Evolutionary conservation across 1,139 yeast genomes (phyloP).

Genomic region (Yueomyces sp.): DNA sequence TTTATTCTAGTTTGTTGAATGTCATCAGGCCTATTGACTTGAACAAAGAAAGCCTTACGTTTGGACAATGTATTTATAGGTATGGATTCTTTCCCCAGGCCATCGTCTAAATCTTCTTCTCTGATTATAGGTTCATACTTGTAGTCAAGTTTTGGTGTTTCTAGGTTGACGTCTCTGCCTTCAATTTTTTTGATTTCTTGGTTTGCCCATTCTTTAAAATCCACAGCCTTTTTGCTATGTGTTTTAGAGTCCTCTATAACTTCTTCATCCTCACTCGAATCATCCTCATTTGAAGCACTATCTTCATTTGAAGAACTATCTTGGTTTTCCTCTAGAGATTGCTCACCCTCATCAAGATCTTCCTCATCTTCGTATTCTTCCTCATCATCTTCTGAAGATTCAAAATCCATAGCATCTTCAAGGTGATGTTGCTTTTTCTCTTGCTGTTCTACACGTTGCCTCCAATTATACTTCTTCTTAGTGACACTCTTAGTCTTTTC

Average conservation of each 20-base stretch:
- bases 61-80: slow-evolving; percentile 41
- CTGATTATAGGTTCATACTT: slow-evolving; percentile 39
- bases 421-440: slow-evolving; percentile 27
- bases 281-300: slow-evolving; percentile 17
- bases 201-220: slow-evolving; percentile 44
- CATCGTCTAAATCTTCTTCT: slow-evolving; percentile 55
- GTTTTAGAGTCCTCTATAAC: slow-evolving; percentile 11
- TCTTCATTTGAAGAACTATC: slow-evolving; percentile 27
- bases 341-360: slow-evolving; percentile 27
- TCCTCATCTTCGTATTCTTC: slow-evolving; percentile 15
- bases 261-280: slow-evolving; percentile 8
- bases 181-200: slow-evolving; percentile 38
- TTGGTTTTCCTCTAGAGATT: slow-evolving; percentile 27
- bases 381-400: slow-evolving; percentile 21
- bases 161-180: slow-evolving; percentile 38
- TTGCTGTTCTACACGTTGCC: slow-evolving; percentile 37
- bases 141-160: slow-evolving; percentile 39
- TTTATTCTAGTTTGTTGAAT: slow-evolving; percentile 56
- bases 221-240: slow-evolving; percentile 26
- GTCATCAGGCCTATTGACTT: slow-evolving; percentile 49
- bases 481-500: slow-evolving; percentile 36
- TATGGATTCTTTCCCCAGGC: slow-evolving; percentile 43
- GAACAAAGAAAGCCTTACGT: slow-evolving; percentile 57
- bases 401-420: slow-evolving; percentile 37
- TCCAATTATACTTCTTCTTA: slow-evolving; percentile 44